Evolutionary conservation across 192 early-diverging fungal genomes (phyloP).

Genomic region (Umbelopsis sp.): DNA sequence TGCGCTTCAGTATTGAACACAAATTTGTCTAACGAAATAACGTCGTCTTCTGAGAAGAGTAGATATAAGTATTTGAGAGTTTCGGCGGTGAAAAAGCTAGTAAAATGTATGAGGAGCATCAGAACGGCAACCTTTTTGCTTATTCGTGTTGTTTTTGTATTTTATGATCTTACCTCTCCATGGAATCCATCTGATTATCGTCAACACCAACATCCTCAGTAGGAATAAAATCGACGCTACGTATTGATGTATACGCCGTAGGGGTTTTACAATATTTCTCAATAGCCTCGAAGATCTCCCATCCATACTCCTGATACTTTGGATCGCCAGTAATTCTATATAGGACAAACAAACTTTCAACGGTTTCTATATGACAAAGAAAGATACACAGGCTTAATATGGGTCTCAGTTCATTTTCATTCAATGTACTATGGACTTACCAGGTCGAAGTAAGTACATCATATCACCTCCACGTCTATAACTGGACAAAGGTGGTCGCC

Average conservation of each 20-base stretch:
- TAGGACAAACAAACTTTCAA: constrained; percentile 73
- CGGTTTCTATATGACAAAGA: constrained; percentile 49
- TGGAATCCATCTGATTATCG: constrained; percentile 25
- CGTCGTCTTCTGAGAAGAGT: constrained; percentile 66
- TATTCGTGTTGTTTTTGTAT: too few species aligned
- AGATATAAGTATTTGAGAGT: constrained; percentile 94
- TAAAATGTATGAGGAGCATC: not conserved
- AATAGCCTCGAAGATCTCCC: constrained; percentile 60
- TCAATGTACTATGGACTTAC: not conserved
- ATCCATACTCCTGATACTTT: constrained; percentile 68
- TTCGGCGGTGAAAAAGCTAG: constrained; percentile 87
- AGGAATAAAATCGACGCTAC: constrained; percentile 30
- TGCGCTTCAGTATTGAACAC: constrained; percentile 96
- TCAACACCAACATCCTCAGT: not conserved
- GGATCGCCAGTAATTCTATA: constrained; percentile 74
- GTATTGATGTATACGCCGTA: constrained; percentile 46
- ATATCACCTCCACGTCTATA: not conserved
- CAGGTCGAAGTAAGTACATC: not conserved
- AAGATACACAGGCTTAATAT: not conserved
- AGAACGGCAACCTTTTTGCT: not conserved
- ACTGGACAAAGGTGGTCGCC: not conserved
- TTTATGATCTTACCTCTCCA: constrained; percentile 25
- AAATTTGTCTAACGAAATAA: constrained; percentile 74
- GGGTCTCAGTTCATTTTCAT: not conserved
- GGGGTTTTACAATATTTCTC: constrained; percentile 52